phyloP scores from a whole-genome alignment of 768 basidiomycete species.

The Lactarius indigo region DNA sequence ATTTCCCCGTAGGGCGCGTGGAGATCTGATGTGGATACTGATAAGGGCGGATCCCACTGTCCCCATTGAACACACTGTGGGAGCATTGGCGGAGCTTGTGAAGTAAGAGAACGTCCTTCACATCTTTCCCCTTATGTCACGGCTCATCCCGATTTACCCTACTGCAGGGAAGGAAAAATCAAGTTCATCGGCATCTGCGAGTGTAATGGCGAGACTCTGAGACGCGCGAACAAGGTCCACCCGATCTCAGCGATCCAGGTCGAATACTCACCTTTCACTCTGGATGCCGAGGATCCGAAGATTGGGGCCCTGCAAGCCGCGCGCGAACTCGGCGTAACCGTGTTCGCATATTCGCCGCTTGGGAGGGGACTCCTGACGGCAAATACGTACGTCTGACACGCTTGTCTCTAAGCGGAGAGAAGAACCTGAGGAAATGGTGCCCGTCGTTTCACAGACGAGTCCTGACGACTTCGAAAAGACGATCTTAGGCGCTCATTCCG shows the following conservation, averaged over 20 bases:
- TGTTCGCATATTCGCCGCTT: conserved; percentile 46
- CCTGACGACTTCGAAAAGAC: conserved; percentile 39
- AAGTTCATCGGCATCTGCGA: conserved; percentile 38
- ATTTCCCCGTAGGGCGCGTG: not conserved
- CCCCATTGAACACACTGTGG: conserved; percentile 23
- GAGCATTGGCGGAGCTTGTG: conserved; percentile 25
- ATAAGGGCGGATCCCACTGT: conserved; percentile 17
- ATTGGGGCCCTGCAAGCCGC: conserved; percentile 34
- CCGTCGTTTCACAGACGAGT: conserved; percentile 31
- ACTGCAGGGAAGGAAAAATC: conserved; percentile 33
- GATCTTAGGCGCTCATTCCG: conserved; percentile 39
- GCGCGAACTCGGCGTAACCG: conserved; percentile 39
- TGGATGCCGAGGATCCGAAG: conserved; percentile 36
- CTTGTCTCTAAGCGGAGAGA: not conserved
- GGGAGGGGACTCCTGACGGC: conserved; percentile 49
- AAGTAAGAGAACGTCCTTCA: conserved; percentile 35
- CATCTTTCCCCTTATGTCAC: conserved; percentile 27
- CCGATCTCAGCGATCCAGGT: conserved; percentile 38
- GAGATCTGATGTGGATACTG: not conserved
- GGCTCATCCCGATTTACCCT: not conserved
- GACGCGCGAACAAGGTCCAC: conserved; percentile 38
- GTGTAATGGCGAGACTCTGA: conserved; percentile 33
- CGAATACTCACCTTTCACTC: conserved; percentile 37
- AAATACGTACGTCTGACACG: conserved; percentile 33
- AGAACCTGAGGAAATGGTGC: not conserved